Conservation (phyloP, 805 yeast genomes). For the Monosporozyma siamensis region DNA sequence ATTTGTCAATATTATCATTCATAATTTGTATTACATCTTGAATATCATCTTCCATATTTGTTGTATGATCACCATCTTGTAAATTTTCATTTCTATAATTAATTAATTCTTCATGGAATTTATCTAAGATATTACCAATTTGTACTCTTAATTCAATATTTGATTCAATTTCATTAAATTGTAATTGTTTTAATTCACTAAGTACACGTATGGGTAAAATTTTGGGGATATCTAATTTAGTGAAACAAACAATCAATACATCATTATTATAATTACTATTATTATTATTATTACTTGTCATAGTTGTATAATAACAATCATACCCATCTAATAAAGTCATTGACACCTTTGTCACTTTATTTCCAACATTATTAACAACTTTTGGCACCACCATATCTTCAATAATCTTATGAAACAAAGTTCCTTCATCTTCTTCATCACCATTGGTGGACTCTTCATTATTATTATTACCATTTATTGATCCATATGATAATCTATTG, state of each 20-base stretch:
- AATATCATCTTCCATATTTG: constrained; percentile 19
- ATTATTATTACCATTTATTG: constrained; percentile 2
- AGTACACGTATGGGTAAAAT: constrained; percentile 27
- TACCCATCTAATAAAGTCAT: constrained; percentile 24
- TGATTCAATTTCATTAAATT: constrained; percentile 12
- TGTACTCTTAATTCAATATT: constrained; percentile 19
- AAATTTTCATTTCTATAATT: constrained; percentile 15
- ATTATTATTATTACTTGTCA: neutral
- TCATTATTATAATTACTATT: constrained; percentile 9
- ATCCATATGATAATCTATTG: neutral
- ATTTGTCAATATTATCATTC: constrained; percentile 33
- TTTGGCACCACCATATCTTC: constrained; percentile 26
- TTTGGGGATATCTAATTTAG: constrained; percentile 21
- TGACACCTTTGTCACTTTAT: constrained; percentile 29
- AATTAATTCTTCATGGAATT: constrained; percentile 25
- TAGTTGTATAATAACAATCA: constrained; percentile 28
- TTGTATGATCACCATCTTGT: neutral
- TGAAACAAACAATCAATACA: constrained; percentile 21
- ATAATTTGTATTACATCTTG: constrained; percentile 27
- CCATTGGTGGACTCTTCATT: constrained; percentile 5
- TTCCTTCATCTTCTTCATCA: constrained; percentile 2
- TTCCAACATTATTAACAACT: constrained; percentile 24
- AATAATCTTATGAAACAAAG: constrained; percentile 20
- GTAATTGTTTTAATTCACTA: constrained; percentile 24
- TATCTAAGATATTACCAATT: constrained; percentile 21